phyloP scores from a whole-genome alignment of 164 flowering plant species.

The Santalum album region DNA sequence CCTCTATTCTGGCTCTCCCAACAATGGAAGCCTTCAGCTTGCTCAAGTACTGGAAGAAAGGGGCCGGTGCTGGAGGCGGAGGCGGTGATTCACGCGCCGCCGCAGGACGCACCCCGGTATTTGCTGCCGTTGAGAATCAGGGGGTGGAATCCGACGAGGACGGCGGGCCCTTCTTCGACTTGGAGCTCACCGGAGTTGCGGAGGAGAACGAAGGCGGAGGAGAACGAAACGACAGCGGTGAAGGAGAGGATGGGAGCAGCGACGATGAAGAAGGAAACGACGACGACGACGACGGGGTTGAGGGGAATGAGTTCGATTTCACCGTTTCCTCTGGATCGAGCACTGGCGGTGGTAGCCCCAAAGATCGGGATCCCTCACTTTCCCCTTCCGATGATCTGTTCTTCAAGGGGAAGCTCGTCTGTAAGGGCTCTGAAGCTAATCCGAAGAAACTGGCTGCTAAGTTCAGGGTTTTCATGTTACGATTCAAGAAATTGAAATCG shows the following conservation, averaged over 20 bases:
- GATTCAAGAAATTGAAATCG: conserved; percentile 49
- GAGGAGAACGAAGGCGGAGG: conserved; percentile 29
- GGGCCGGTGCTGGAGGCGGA: background rate
- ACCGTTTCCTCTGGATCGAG: conserved; percentile 33
- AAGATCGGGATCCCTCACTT: conserved; percentile 26
- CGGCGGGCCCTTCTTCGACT: conserved; percentile 77
- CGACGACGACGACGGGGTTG: background rate
- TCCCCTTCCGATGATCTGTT: conserved; percentile 66
- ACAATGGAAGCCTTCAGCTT: conserved; percentile 92
- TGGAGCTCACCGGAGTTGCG: conserved; percentile 50
- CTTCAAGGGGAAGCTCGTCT: conserved; percentile 60
- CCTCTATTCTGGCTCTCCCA: conserved; percentile 75
- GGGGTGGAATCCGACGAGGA: conserved; percentile 27
- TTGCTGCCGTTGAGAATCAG: conserved; percentile 14
- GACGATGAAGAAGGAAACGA: background rate
- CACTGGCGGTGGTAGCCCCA: conserved; percentile 17
- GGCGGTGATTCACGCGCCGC: background rate
- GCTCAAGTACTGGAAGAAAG: conserved; percentile 73
- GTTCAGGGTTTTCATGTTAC: conserved; percentile 56
- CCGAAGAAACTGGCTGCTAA: conserved; percentile 50
- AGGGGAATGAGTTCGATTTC: conserved; percentile 23
- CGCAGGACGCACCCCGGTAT: conserved; percentile 6
- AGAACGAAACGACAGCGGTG: conserved; percentile 26
- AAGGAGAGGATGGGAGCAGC: background rate
- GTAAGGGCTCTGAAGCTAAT: conserved; percentile 27